phyloP scores from a whole-genome alignment of 2,329 filamentous ascomycete species.

The Aureobasidium sp. region DNA sequence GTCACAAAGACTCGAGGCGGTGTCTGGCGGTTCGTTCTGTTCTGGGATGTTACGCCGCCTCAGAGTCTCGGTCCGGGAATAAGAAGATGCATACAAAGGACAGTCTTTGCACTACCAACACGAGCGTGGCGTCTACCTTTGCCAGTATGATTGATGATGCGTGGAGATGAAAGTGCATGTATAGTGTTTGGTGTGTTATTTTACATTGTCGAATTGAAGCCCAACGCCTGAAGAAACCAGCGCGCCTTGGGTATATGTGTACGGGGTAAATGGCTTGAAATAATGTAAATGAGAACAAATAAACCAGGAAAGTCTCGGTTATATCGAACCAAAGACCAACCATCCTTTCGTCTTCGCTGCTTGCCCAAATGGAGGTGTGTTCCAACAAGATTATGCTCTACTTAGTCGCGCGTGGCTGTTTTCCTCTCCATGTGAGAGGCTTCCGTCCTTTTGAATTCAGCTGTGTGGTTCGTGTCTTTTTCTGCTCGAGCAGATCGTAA shows the following conservation, averaged over 20 bases:
- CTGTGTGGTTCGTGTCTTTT: background rate
- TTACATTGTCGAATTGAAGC: background rate
- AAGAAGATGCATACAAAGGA: background rate
- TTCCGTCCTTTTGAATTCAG: background rate
- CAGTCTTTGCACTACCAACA: background rate
- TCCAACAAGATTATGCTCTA: background rate
- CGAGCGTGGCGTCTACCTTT: slow-evolving; percentile 1
- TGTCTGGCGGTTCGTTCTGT: background rate
- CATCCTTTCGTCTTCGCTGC: background rate
- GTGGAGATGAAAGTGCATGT: background rate
- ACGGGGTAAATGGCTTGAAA: background rate
- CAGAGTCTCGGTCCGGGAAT: background rate
- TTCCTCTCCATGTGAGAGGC: background rate
- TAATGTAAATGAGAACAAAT: background rate
- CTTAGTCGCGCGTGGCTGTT: background rate
- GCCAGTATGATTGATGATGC: background rate
- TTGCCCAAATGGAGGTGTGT: background rate
- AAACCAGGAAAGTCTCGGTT: background rate
- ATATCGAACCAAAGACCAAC: background rate
- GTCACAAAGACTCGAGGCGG: background rate
- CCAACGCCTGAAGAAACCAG: slow-evolving; percentile 5
- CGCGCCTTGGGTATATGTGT: slow-evolving; percentile 10
- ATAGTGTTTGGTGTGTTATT: background rate
- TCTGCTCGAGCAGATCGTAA: slow-evolving; percentile 3
- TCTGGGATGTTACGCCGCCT: background rate